Conservation (phyloP, 768 basidiomycete species). For the Nevesoporus exiguus region DNA sequence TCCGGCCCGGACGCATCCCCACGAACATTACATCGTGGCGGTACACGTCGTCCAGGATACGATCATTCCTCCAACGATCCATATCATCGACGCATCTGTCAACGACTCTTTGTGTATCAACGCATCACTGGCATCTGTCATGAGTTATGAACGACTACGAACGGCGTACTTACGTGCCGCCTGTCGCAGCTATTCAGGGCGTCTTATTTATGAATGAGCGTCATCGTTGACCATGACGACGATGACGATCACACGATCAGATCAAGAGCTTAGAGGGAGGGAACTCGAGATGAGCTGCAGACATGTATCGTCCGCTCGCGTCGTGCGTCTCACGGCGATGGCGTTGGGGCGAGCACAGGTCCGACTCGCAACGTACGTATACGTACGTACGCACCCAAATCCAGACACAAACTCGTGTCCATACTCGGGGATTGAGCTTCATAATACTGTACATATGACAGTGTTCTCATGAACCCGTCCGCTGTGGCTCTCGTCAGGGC, state of each 20-base stretch:
- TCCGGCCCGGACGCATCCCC: not conserved
- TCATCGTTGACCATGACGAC: not conserved
- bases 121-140: not conserved
- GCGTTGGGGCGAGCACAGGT: not conserved
- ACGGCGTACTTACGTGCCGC: no score
- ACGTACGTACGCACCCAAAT: not conserved
- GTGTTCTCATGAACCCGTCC: no score
- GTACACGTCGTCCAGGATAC: not conserved
- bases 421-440: not conserved
- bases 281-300: not conserved
- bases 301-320: not conserved
- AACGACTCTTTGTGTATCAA: not conserved
- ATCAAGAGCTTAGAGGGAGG: not conserved
- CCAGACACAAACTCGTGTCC: no score
- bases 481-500: no score
- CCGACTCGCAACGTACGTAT: no score
- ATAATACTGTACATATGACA: no score
- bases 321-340: no score
- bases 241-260: not conserved
- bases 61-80: not conserved
- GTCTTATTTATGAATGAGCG: no score
- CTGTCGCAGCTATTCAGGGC: no score
- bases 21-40: not conserved
- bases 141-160: no score
- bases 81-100: not conserved